A percentile compares a stretch with the other conserved stretches of the same genome.
These are phyloP conservation scores for Craspedostauros australis DNA, from an alignment of 108 stramenopile genomes.

Conservation along the genomic window DNA sequence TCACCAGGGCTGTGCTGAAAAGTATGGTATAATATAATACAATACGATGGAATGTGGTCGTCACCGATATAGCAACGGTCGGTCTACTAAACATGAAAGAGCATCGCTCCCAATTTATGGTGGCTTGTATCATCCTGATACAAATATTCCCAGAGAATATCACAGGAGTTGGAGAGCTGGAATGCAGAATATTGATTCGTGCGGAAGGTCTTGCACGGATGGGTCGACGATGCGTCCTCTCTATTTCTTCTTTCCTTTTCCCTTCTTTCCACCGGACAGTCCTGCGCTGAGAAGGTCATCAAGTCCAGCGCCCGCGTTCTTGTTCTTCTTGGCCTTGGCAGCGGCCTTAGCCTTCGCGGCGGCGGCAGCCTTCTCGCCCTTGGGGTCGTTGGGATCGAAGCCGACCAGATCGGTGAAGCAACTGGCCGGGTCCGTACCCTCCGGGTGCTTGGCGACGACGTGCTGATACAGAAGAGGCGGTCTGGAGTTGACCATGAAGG, in stretches of 20 bases:
- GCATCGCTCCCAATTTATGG: too few relatives aligned
- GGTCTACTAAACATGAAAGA: too few relatives aligned
- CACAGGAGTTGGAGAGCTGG: too few relatives aligned
- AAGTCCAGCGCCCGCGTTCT: constrained; percentile 30
- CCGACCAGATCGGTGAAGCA: constrained; percentile 69
- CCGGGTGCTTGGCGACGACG: constrained; percentile 69
- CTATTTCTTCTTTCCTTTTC: constrained; percentile 31
- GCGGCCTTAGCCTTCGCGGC: constrained; percentile 14
- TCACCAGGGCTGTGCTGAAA: too few relatives aligned
- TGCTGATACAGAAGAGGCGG: constrained; percentile 64
- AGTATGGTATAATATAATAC: too few relatives aligned
- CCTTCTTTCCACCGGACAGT: constrained; percentile 27
- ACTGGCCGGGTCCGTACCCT: constrained; percentile 32
- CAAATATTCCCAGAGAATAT: too few relatives aligned
- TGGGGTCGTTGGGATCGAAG: constrained; percentile 68
- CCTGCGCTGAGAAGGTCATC: constrained; percentile 60
- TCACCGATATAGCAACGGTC: too few relatives aligned
- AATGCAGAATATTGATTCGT: too few relatives aligned
- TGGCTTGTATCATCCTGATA: too few relatives aligned
- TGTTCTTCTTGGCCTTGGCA: constrained; percentile 11
- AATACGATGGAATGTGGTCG: too few relatives aligned
- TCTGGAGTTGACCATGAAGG: constrained; percentile 85
- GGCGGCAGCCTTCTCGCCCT: constrained; percentile 32
- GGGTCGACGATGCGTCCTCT: background rate
- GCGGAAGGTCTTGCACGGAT: too few relatives aligned